A percentile compares a stretch with the other conserved stretches of the same genome.
Conservation (phyloP, 2,329 filamentous ascomycete genomes). For the Pseudodiploospora longispora region DNA sequence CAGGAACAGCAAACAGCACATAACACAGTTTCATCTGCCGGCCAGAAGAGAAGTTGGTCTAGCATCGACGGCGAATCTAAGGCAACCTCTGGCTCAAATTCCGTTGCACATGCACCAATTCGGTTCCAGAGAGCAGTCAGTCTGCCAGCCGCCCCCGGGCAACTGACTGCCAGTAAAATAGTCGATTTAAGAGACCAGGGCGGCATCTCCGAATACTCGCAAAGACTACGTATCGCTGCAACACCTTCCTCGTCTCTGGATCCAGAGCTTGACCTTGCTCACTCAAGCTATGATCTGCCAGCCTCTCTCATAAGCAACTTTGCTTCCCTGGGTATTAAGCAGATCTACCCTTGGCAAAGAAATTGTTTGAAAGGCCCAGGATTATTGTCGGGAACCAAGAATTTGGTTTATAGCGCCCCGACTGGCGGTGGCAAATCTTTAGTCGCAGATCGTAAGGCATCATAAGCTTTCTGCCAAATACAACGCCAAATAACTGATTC, state of each 20-base stretch:
- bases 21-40: conserved; percentile 33
- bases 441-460: conserved; percentile 49
- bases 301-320: conserved; percentile 55
- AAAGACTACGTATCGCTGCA: conserved; percentile 41
- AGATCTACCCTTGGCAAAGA: conserved; percentile 75
- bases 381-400: conserved; percentile 55
- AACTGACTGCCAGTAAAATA: conserved; percentile 39
- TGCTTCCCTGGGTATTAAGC: conserved; percentile 55
- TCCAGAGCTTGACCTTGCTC: conserved; percentile 51
- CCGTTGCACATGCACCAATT: conserved; percentile 9
- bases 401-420: conserved; percentile 72
- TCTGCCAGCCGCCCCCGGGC: conserved; percentile 21
- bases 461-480: not conserved
- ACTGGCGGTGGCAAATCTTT: conserved; percentile 73
- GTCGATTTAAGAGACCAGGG: conserved; percentile 17
- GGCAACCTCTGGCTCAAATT: not conserved
- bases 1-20: conserved; percentile 28
- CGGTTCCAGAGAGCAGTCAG: conserved; percentile 27
- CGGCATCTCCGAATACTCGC: conserved; percentile 45
- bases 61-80: conserved; percentile 11
- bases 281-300: conserved; percentile 57
- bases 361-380: conserved; percentile 62
- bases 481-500: conserved; percentile 10
- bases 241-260: conserved; percentile 46
- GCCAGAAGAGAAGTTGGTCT: conserved; percentile 38